These are phyloP conservation scores for Aspergillus fischeri DNA, from an alignment of 2,329 filamentous ascomycete species.

Conservation along the genomic window DNA sequence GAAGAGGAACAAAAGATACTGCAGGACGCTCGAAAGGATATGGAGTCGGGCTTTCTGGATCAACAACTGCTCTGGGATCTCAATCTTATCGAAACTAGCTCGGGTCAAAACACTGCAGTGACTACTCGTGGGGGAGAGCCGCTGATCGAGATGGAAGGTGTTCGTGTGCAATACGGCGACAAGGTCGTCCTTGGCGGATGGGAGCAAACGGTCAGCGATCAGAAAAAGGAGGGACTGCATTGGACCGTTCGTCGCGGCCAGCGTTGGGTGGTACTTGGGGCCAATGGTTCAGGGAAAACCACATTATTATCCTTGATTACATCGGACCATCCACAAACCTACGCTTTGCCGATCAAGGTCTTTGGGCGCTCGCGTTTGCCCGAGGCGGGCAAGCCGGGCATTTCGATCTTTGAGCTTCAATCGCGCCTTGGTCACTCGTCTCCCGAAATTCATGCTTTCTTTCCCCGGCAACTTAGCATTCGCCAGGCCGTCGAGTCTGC, in stretches of 20 bases:
- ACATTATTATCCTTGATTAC: conserved; percentile 88
- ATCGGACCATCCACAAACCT: conserved; percentile 93
- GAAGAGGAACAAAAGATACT: conserved; percentile 8
- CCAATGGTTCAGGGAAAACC: conserved; percentile 93
- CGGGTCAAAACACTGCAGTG: conserved; percentile 7
- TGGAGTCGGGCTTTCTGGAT: conserved; percentile 21
- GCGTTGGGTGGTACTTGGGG: conserved; percentile 87
- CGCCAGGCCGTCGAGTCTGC: conserved; percentile 76
- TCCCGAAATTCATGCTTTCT: conserved; percentile 90
- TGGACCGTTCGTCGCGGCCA: conserved; percentile 83
- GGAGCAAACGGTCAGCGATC: conserved; percentile 55
- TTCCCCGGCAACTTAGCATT: conserved; percentile 72
- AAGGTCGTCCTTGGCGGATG: conserved; percentile 79
- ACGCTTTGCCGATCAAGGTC: conserved; percentile 78
- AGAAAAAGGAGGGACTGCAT: conserved; percentile 60
- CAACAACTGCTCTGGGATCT: conserved; percentile 24
- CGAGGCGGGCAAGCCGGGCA: conserved; percentile 63
- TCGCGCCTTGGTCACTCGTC: conserved; percentile 86
- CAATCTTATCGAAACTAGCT: conserved; percentile 12
- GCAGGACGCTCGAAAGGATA: conserved; percentile 8
- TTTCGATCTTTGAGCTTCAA: conserved; percentile 92
- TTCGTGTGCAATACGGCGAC: conserved; percentile 72
- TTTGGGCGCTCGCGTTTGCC: conserved; percentile 82
- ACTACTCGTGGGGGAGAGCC: conserved; percentile 55
- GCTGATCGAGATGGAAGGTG: conserved; percentile 82